These are phyloP conservation scores for Diplodia intermedia DNA, from an alignment of 2,329 filamentous ascomycete species.

Conservation along the genomic window DNA sequence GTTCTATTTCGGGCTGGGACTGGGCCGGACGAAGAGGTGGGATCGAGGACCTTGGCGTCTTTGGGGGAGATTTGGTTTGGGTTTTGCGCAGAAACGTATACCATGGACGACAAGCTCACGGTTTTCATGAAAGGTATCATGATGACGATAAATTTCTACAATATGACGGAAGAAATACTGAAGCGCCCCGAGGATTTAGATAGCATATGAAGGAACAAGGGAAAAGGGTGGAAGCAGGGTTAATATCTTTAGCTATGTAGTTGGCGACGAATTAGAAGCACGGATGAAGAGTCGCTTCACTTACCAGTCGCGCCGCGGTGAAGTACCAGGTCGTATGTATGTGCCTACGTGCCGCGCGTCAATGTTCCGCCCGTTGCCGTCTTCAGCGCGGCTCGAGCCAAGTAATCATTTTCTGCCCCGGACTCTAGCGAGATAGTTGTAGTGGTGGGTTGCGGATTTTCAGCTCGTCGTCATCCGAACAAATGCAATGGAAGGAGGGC, in stretches of 20 bases:
- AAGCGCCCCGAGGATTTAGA: neutral
- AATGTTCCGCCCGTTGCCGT: neutral
- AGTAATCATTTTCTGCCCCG: no score
- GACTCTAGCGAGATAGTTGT: no score
- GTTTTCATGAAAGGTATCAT: neutral
- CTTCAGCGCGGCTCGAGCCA: no score
- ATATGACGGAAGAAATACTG: neutral
- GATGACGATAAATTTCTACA: neutral
- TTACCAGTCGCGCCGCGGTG: neutral
- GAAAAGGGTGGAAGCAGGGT: neutral
- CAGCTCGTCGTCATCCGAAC: no score
- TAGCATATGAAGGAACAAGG: neutral
- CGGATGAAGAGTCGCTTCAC: neutral
- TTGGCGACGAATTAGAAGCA: neutral
- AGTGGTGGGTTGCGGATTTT: no score
- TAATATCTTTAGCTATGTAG: neutral
- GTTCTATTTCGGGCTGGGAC: neutral
- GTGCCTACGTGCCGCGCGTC: neutral
- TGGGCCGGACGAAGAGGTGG: neutral
- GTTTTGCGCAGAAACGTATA: neutral
- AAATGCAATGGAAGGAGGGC: no score
- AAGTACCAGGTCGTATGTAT: neutral
- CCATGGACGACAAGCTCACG: slow-evolving; percentile 8
- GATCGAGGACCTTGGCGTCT: neutral
- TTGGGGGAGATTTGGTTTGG: neutral